These are phyloP conservation scores for Cyamopsis tetragonoloba DNA, from an alignment of 306 rosid genomes.

Conservation along the genomic window DNA sequence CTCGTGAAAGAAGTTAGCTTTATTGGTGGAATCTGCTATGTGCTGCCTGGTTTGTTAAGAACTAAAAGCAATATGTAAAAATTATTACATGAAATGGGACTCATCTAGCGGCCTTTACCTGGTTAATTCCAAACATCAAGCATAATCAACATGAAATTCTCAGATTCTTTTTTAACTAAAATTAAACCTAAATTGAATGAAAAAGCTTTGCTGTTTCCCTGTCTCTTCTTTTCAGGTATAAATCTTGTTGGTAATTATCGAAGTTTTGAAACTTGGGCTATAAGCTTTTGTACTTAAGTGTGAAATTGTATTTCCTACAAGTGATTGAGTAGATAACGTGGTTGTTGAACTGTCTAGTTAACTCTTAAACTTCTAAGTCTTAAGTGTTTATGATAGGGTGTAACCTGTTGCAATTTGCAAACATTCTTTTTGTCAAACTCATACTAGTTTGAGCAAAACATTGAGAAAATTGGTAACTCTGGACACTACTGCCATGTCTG, in stretches of 20 bases:
- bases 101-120: neutral
- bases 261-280: neutral
- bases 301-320: neutral
- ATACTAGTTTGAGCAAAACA: neutral
- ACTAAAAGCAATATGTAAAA: neutral
- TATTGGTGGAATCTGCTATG: slow-evolving; percentile 1
- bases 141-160: neutral
- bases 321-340: neutral
- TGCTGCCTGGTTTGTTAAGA: neutral
- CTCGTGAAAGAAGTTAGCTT: neutral
- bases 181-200: neutral
- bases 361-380: slow-evolving; percentile 12
- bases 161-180: neutral
- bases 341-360: neutral
- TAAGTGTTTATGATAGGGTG: too few species aligned
- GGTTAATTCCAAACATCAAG: neutral
- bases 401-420: too few species aligned
- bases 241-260: neutral
- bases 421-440: neutral
- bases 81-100: neutral
- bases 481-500: neutral
- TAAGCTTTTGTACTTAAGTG: neutral
- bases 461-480: neutral
- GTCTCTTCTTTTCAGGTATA: neutral
- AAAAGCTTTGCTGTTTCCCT: neutral